Evolutionary conservation across 441 rosid species (phyloP).

Genomic region (Adansonia grandidieri): DNA sequence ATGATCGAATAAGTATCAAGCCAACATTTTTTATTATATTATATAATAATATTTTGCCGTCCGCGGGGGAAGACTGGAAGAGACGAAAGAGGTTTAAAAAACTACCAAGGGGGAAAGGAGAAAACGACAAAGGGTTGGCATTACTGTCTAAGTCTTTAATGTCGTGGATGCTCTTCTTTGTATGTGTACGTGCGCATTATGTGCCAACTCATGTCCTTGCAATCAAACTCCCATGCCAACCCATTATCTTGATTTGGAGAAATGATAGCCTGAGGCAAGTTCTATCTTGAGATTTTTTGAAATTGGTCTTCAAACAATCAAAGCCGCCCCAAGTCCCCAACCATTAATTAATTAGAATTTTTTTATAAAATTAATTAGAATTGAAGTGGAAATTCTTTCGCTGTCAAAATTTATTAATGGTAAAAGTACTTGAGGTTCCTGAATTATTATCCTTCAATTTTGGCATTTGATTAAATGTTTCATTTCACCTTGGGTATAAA

Average conservation of each 20-base stretch:
- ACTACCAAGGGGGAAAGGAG: slow-evolving; percentile 29
- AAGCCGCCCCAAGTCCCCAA: not conserved
- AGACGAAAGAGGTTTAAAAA: not conserved
- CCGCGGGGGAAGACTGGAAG: not conserved
- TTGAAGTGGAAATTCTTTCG: not conserved
- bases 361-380: too few species aligned
- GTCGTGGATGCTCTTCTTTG: slow-evolving; percentile 39
- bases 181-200: slow-evolving; percentile 46
- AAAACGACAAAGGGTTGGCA: not conserved
- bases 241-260: not conserved
- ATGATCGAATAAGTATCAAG: not conserved
- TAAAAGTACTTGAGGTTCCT: not conserved
- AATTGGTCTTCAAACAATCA: not conserved
- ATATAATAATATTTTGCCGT: too few species aligned
- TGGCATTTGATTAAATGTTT: not conserved
- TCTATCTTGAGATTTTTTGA: not conserved
- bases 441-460: not conserved
- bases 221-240: slow-evolving; percentile 1
- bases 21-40: not conserved
- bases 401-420: not conserved
- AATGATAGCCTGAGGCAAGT: not conserved
- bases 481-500: too few species aligned
- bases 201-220: slow-evolving; percentile 50
- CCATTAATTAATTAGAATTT: not conserved
- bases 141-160: slow-evolving; percentile 17